These are phyloP conservation scores for Maudiozyma humilis DNA, from an alignment of 1,139 yeast genomes.

Conservation along the genomic window DNA sequence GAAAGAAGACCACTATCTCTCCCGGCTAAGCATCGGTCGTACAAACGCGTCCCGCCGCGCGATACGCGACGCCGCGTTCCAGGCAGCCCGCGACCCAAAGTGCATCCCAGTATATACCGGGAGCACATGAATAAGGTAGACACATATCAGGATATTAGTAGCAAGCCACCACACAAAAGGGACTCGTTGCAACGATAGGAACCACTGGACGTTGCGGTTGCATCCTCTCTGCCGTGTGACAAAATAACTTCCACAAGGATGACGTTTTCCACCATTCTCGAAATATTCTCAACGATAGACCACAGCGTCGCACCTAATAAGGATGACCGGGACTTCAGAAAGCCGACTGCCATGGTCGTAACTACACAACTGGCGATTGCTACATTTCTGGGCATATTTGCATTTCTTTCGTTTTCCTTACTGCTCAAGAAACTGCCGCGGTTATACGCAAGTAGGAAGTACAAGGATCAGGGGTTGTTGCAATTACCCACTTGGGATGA, in stretches of 20 bases:
- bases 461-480: slow-evolving; percentile 29
- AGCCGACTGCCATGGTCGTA: slow-evolving; percentile 38
- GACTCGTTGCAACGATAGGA: too few species aligned
- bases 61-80: too few species aligned
- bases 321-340: slow-evolving; percentile 32
- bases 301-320: slow-evolving; percentile 1
- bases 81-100: too few species aligned
- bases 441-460: slow-evolving; percentile 53
- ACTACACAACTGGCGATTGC: slow-evolving; percentile 55
- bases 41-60: too few species aligned
- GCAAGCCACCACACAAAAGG: too few species aligned
- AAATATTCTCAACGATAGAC: not conserved
- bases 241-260: not conserved
- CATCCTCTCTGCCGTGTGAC: too few species aligned
- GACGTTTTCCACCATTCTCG: not conserved
- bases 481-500: slow-evolving; percentile 39
- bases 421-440: slow-evolving; percentile 61
- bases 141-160: too few species aligned
- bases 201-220: not conserved
- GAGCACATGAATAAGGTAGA: too few species aligned
- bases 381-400: slow-evolving; percentile 50
- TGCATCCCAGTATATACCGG: too few species aligned
- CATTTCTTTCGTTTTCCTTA: slow-evolving; percentile 56
- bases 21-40: too few species aligned
- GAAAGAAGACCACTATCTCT: too few species aligned